These are phyloP conservation scores for Silene latifolia DNA, from an alignment of 148 eudicot species.

Conservation along the genomic window DNA sequence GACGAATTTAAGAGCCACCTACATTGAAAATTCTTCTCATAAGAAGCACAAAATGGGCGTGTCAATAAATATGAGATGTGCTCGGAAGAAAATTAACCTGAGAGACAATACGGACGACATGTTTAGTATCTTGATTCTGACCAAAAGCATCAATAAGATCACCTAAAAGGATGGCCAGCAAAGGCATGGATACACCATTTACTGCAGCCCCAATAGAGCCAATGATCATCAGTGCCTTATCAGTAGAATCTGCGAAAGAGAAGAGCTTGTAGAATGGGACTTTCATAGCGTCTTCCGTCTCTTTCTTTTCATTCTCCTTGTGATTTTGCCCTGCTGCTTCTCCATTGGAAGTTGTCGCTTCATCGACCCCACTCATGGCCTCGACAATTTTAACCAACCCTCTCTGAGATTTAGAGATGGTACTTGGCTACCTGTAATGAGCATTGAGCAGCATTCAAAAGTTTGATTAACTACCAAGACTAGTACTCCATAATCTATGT, in stretches of 20 bases:
- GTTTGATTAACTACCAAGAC: too few species aligned
- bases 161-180: constrained; percentile 58
- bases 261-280: constrained; percentile 65
- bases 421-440: neutral
- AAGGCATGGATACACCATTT: constrained; percentile 54
- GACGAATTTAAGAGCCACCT: constrained; percentile 61
- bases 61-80: neutral
- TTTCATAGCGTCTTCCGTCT: constrained; percentile 15
- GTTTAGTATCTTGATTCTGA: constrained; percentile 29
- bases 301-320: constrained; percentile 16
- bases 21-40: neutral
- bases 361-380: constrained; percentile 9
- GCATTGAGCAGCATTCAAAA: too few species aligned
- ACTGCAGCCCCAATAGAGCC: constrained; percentile 64
- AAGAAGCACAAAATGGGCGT: neutral
- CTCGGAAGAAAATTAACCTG: constrained; percentile 29
- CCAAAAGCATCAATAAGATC: constrained; percentile 62
- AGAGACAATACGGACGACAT: constrained; percentile 40
- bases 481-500: too few species aligned
- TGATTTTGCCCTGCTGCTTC: neutral
- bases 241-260: constrained; percentile 55
- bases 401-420: neutral
- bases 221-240: constrained; percentile 50
- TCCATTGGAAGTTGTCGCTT: constrained; percentile 9
- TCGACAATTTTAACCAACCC: neutral